Conservation (phyloP, 768 basidiomycete species). For the Coprinellus micaceus region DNA sequence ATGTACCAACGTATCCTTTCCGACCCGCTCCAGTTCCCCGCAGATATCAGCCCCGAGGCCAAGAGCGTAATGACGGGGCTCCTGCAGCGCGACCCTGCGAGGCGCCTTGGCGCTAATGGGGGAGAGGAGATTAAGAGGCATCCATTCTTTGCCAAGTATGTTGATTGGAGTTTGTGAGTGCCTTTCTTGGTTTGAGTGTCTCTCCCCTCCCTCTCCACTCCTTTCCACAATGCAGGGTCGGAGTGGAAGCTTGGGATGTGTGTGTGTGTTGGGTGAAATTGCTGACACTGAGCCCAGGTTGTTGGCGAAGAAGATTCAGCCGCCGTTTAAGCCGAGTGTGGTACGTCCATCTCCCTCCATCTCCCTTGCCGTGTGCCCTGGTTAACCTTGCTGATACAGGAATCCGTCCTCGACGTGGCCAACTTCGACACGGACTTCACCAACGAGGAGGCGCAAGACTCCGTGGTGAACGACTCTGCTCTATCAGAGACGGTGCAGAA, state of each 20-base stretch:
- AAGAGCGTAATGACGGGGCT: constrained; percentile 84
- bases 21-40: constrained; percentile 89
- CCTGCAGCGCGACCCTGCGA: constrained; percentile 82
- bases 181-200: constrained; percentile 1
- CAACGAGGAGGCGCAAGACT: constrained; percentile 90
- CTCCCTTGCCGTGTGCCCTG: neutral
- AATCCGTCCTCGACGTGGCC: constrained; percentile 90
- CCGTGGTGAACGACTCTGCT: constrained; percentile 89
- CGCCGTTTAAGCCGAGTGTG: constrained; percentile 96
- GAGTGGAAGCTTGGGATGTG: no score
- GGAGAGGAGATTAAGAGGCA: constrained; percentile 96
- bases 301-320: constrained; percentile 91
- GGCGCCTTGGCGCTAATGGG: constrained; percentile 86
- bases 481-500: constrained; percentile 96
- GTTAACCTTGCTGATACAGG: constrained; percentile 38
- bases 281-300: no score
- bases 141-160: constrained; percentile 90
- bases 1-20: constrained; percentile 96
- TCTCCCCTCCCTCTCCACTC: no score
- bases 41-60: constrained; percentile 86
- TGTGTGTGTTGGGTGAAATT: no score
- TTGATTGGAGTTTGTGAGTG: constrained; percentile 81
- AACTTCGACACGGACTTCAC: constrained; percentile 99
- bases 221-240: no score
- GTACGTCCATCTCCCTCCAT: constrained; percentile 41